A percentile compares a stretch with the other conserved stretches of the same genome.
Evolutionary conservation across 768 basidiomycete species (phyloP).

Genomic region (Lactarius psammicola): DNA sequence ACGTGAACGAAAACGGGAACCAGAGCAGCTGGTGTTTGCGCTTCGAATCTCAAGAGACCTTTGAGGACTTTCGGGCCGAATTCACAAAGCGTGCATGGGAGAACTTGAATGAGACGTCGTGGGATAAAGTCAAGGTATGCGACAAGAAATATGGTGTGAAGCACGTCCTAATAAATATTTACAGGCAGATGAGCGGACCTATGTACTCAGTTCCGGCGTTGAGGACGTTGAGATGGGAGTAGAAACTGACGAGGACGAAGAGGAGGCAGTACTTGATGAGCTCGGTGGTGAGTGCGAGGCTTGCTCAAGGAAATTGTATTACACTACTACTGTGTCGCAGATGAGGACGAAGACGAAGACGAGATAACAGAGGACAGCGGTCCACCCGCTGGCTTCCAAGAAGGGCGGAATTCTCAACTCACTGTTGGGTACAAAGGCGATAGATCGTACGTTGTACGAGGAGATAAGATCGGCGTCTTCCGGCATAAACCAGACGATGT

Average conservation of each 20-base stretch:
- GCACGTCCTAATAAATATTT: slow-evolving; percentile 43
- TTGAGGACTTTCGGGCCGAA: slow-evolving; percentile 53
- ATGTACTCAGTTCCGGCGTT: slow-evolving; percentile 68
- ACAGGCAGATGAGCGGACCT: slow-evolving; percentile 73
- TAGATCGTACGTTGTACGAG: slow-evolving; percentile 89
- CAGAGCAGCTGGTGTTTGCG: slow-evolving; percentile 82
- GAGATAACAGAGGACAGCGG: slow-evolving; percentile 31
- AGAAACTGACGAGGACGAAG: slow-evolving; percentile 72
- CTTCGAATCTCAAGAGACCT: slow-evolving; percentile 57
- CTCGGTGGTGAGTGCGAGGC: slow-evolving; percentile 52
- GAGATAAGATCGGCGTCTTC: slow-evolving; percentile 90
- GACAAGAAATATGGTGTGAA: background rate
- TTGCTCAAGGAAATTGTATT: slow-evolving; percentile 19
- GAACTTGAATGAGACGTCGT: slow-evolving; percentile 64
- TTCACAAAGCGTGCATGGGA: slow-evolving; percentile 83
- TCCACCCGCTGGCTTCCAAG: slow-evolving; percentile 38
- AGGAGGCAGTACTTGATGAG: slow-evolving; percentile 71
- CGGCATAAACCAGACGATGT: slow-evolving; percentile 68
- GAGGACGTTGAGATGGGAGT: slow-evolving; percentile 86
- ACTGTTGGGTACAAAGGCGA: slow-evolving; percentile 96
- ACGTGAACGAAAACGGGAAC: slow-evolving; percentile 50
- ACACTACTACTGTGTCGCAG: slow-evolving; percentile 1
- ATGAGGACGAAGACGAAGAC: slow-evolving; percentile 25
- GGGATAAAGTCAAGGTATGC: slow-evolving; percentile 76
- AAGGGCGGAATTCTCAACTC: slow-evolving; percentile 81